Evolutionary conservation across 179 eudicot species (phyloP).

Genomic region (Beta corolliflora): DNA sequence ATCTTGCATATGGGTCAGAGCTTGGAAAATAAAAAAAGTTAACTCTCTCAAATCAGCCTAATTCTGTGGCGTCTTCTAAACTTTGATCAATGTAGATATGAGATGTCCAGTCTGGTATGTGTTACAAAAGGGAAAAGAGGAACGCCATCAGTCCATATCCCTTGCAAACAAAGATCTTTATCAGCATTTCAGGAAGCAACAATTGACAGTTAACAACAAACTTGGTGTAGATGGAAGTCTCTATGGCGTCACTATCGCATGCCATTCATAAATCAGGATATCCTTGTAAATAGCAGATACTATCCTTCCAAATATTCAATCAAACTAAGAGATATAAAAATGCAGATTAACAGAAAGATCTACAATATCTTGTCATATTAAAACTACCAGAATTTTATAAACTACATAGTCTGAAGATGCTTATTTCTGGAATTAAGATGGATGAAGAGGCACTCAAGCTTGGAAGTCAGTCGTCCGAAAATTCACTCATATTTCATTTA

Average conservation of each 20-base stretch:
- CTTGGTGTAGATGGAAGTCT: neutral
- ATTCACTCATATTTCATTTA: neutral
- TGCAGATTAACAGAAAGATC: neutral
- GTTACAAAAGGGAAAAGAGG: neutral
- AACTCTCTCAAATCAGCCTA: neutral
- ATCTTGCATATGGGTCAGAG: neutral
- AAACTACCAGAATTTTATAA: no score
- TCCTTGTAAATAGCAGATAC: neutral
- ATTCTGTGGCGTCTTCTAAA: neutral
- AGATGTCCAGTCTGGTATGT: neutral
- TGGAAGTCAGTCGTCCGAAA: neutral
- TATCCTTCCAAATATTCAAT: no score
- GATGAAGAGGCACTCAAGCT: no score
- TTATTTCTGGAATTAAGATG: no score
- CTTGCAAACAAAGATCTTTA: neutral
- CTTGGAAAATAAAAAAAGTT: no score
- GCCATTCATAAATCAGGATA: neutral
- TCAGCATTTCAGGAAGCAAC: neutral
- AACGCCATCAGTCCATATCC: neutral
- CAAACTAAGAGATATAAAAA: neutral
- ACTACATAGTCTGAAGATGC: no score
- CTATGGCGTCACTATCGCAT: neutral
- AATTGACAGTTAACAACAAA: neutral
- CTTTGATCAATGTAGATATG: neutral
- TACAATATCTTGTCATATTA: neutral